Percentiles rank a stretch among this genome's conserved stretches.
phyloP scores from a whole-genome alignment of 345 rosid species.

The Brassica incana region DNA sequence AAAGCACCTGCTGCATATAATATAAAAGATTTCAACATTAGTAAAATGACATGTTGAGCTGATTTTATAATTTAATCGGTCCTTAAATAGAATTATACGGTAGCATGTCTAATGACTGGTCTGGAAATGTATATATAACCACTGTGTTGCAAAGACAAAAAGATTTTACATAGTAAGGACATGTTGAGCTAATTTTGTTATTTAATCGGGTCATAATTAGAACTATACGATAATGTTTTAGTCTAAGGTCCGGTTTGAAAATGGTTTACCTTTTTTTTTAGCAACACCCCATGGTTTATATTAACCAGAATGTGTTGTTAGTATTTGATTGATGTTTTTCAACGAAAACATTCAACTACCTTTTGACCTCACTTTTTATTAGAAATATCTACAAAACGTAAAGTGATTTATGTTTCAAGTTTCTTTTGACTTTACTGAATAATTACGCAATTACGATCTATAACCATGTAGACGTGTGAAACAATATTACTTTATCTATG shows the following conservation, averaged over 20 bases:
- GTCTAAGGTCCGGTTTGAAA: background rate
- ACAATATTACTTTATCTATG: background rate
- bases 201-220: background rate
- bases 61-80: background rate
- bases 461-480: background rate
- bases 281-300: background rate
- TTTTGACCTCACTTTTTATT: slow-evolving; percentile 24
- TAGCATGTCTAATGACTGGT: no score
- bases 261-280: background rate
- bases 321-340: slow-evolving; percentile 20
- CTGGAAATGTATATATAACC: no score
- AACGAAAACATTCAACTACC: slow-evolving; percentile 24
- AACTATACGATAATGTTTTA: slow-evolving; percentile 6
- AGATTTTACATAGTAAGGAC: no score
- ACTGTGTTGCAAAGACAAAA: no score
- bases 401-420: slow-evolving; percentile 14
- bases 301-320: background rate
- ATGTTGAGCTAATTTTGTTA: no score
- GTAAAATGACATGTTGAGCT: background rate
- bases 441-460: slow-evolving; percentile 15
- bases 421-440: slow-evolving; percentile 34
- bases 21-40: background rate
- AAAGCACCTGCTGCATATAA: background rate
- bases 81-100: no score
- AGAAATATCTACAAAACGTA: slow-evolving; percentile 28